Conservation (phyloP, 768 basidiomycete species). For the Mrakia blollopis region DNA sequence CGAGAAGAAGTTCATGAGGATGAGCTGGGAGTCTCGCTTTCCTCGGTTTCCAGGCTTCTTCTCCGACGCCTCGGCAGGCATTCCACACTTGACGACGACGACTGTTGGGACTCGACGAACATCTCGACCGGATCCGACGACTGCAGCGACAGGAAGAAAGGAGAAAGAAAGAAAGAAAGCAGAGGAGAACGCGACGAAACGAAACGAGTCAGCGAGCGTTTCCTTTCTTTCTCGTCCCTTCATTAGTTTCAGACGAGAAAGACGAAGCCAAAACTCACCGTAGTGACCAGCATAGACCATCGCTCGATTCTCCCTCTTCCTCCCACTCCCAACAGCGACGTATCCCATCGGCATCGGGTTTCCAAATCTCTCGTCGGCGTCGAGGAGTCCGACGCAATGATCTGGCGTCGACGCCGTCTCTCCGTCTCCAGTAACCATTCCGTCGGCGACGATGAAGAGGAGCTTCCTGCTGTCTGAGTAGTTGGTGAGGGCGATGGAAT, state of each 20-base stretch:
- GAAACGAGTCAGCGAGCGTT: neutral
- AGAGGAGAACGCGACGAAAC: neutral
- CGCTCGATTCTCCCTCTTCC: conserved; percentile 85
- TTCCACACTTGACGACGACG: conserved; percentile 94
- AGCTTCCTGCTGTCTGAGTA: conserved; percentile 92
- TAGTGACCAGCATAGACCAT: conserved; percentile 99
- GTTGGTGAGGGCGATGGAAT: conserved; percentile 81
- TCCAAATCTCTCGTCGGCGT: conserved; percentile 91
- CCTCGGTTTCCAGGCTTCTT: conserved; percentile 97
- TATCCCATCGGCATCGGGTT: conserved; percentile 95
- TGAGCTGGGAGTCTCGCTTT: conserved; percentile 96
- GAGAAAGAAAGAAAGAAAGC: neutral
- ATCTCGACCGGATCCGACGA: conserved; percentile 25
- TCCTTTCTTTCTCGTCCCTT: too few species aligned
- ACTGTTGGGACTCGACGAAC: conserved; percentile 90
- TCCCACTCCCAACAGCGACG: conserved; percentile 78
- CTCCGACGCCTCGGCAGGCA: conserved; percentile 76
- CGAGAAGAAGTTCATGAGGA: conserved; percentile 99
- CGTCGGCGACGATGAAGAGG: conserved; percentile 90
- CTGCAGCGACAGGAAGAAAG: neutral
- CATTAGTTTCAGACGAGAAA: too few species aligned
- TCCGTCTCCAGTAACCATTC: conserved; percentile 96
- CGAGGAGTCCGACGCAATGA: conserved; percentile 83
- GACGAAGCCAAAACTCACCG: conserved; percentile 55
- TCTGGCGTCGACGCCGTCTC: conserved; percentile 96